Evolutionary conservation across 78 protist species (phyloP).

Genomic region (Dictyostelium purpureum): DNA sequence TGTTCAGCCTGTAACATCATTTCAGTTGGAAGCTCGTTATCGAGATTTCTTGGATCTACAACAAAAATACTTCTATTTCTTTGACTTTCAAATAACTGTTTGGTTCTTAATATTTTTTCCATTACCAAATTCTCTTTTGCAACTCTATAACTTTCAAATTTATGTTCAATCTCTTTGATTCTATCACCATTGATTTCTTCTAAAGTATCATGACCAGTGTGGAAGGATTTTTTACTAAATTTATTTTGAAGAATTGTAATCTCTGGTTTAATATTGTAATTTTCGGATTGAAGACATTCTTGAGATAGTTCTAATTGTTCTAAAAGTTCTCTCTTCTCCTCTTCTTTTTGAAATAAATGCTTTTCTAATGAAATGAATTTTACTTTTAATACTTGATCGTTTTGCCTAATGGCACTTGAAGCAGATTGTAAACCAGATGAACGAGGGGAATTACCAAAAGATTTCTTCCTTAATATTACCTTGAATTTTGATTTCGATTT

Average conservation of each 20-base stretch:
- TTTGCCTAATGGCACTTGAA: too few relatives aligned
- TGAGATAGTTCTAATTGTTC: slow-evolving; percentile 27
- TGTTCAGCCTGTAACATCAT: slow-evolving; percentile 75
- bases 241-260: background rate
- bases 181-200: background rate
- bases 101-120: background rate
- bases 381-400: slow-evolving; percentile 27
- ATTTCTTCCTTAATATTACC: too few relatives aligned
- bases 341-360: slow-evolving; percentile 59
- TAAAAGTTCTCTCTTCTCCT: slow-evolving; percentile 45
- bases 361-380: slow-evolving; percentile 63
- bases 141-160: background rate
- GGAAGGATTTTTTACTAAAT: too few relatives aligned
- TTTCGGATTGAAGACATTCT: slow-evolving; percentile 47
- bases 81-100: background rate
- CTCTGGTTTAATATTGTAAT: too few relatives aligned
- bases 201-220: background rate
- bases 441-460: too few relatives aligned
- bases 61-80: slow-evolving; percentile 12
- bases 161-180: slow-evolving; percentile 1
- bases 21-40: slow-evolving; percentile 54
- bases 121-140: background rate
- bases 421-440: too few relatives aligned
- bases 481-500: too few relatives aligned
- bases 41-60: background rate